Base-by-base conservation (phyloP, 176 grass and related monocot species). In the Eleusine coracana region DNA sequence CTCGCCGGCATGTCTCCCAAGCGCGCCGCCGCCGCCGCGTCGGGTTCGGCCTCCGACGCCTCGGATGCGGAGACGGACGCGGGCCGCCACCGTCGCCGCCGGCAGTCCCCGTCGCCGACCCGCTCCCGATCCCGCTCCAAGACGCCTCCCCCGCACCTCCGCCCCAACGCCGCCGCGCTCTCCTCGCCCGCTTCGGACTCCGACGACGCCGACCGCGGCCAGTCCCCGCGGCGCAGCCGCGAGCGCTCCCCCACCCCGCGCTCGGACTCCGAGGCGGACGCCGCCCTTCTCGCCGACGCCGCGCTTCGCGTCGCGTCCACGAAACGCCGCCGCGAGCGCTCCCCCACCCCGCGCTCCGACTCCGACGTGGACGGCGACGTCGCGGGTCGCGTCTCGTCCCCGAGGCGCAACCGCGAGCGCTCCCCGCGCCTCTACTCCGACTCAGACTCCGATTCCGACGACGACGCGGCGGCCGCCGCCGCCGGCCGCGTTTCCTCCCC, bases 1-100 rank as follows among this genome's bases (percentile, higher is more conserved):
- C 64, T 58, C 74, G 17, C 73, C 68, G n/a, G 52, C 79, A 92
- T 92, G 86, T 68, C 90, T 25, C 83, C 83, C 48, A 88, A 92
- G 68, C 86, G 75, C 68, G 18, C 81, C 41, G 81, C 59, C 25
- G 69, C 49, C 29, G 44, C 80, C 55, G 66, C 59, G 56, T 74
- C 60, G 66, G 76, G 36, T 7, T 74, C 45, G 27, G 60, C 54
- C 21, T 85, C 67, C 31, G 80, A 76, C 12, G 65, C 80, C 7
- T 76, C 69, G 4, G 86, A 71, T 45, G 79, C 40, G 7, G 79
- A 79, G 21, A 74, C 51, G 16, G 49, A 42, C 45, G 66, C 49
- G 27, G 14, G 37, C 18, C n/a, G 28, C 65, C 14, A 12, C 13
- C 42, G 18, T 23, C 54, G 49, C 37, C 51, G 39, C 65, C 51